Percentiles rank a stretch among this genome's conserved stretches.
Conservation (phyloP, 164 flowering plant genomes). For the Akebia trifoliata region DNA sequence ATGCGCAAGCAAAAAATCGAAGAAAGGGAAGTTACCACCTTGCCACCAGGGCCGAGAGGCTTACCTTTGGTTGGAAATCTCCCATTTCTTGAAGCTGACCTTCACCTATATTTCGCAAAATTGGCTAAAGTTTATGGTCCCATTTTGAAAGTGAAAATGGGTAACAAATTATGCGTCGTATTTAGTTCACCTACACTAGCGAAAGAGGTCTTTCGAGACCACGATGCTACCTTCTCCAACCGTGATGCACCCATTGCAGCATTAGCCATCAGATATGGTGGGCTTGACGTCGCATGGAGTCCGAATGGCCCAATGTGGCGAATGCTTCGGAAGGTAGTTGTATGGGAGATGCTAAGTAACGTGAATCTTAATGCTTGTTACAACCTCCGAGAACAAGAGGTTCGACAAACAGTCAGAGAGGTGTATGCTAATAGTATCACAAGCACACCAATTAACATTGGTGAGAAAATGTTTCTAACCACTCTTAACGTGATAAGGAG, state of each 20-base stretch:
- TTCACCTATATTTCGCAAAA: conserved; percentile 8
- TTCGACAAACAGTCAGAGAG: neutral
- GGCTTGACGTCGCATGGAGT: neutral
- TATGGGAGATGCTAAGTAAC: conserved; percentile 9
- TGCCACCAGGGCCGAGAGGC: conserved; percentile 13
- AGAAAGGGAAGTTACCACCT: neutral
- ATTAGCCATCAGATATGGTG: conserved; percentile 5
- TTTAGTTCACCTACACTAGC: conserved; percentile 5
- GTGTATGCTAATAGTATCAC: conserved; percentile 1
- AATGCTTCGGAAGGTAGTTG: conserved; percentile 9
- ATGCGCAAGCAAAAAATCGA: neutral
- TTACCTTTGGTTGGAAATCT: conserved; percentile 11
- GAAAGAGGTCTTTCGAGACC: conserved; percentile 8
- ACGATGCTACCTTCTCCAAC: conserved; percentile 12
- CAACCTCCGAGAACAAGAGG: conserved; percentile 4
- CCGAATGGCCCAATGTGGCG: conserved; percentile 11
- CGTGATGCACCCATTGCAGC: conserved; percentile 6
- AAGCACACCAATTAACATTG: conserved; percentile 8
- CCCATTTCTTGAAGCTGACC: conserved; percentile 7
- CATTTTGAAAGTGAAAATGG: conserved; percentile 3
- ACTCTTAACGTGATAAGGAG: conserved; percentile 10
- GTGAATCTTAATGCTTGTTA: conserved; percentile 6
- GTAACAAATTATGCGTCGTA: conserved; percentile 6
- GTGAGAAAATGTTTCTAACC: conserved; percentile 9
- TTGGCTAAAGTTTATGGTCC: conserved; percentile 11